Base-by-base conservation (phyloP, 331 rosid genomes). In the Acacia concinna region DNA sequence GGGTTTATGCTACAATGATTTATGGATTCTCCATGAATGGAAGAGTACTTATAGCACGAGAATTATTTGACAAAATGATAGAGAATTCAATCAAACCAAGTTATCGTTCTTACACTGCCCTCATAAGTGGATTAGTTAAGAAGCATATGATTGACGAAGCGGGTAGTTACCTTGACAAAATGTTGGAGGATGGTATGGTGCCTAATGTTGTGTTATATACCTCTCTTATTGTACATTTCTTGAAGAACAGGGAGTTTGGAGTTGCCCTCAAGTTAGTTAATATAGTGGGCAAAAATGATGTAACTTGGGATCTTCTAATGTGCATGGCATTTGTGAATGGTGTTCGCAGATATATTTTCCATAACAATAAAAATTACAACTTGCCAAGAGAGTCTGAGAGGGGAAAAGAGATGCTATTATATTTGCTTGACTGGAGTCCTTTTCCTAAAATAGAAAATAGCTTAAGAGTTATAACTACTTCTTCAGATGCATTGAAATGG, bases 31-130 rank as follows among this genome's bases (percentile, higher is more conserved):
- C 74, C 76, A 75, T 65, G 44, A 86, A 78, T 78, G 87, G 85
- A 38, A 71, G 75, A 77, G 75, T 60, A 49, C 38, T 71, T 81
- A 80, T 84, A 78, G 90, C 86, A 21, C 51, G 38, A 34, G 71
- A 81, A 57, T 84, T 81, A 67, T 86, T 84, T 75, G 84, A 84
- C 64, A 75, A 63, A 65, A 86, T 86, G 90, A 70, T 78, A 15
- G 75, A 84, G 31, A 81, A 78, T 57, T 84, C 86, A 31, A 78
- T 86, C 17, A 71, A 65, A 68, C 87, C 87, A 78, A 57, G 86
- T 70, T 78, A 83, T 79, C 68, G 4, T 83, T 78, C 81, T n/a
- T 79, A 73, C 70, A 79, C 83, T 44, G 69, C 76, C 38, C 76
- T 85, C 5, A 74, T 86, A 28, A 81, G 80, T 81, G 86, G 86